These are phyloP conservation scores for Glycyrrhiza uralensis DNA, from an alignment of 306 rosid genomes.

Conservation along the genomic window DNA sequence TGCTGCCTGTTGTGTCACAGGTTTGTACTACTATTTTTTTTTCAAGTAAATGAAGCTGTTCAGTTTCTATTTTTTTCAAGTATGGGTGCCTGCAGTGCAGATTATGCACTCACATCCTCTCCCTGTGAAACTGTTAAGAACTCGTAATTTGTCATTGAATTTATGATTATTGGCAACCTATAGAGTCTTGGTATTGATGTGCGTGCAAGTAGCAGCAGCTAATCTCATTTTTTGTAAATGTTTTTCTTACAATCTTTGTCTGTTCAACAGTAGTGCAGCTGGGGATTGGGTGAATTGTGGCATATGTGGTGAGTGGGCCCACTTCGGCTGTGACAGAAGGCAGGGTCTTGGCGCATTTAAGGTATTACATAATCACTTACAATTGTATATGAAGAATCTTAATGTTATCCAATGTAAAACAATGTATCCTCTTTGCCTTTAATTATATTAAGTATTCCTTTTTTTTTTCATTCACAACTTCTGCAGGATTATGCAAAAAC, in stretches of 20 bases:
- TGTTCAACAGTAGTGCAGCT: slow-evolving; percentile 91
- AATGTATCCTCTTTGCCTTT: not conserved
- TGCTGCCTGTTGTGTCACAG: slow-evolving; percentile 99
- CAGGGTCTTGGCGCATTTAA: slow-evolving; percentile 99
- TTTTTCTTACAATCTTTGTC: slow-evolving; percentile 15
- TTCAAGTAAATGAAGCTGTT: not conserved
- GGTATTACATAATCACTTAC: slow-evolving; percentile 41
- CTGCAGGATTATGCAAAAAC: slow-evolving; percentile 98
- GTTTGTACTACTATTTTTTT: slow-evolving; percentile 38
- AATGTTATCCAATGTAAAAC: not conserved
- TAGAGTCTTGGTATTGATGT: not conserved
- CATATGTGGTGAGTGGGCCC: slow-evolving; percentile 99
- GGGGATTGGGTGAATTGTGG: slow-evolving; percentile 99
- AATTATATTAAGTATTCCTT: not conserved
- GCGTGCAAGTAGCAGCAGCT: not conserved
- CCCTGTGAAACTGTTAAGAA: not conserved
- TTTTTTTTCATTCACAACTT: slow-evolving; percentile 10
- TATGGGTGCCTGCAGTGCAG: not conserved
- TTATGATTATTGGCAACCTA: not conserved
- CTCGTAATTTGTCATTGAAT: not conserved
- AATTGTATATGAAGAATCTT: not conserved
- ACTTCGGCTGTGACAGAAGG: slow-evolving; percentile 98
- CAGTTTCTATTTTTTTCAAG: not conserved
- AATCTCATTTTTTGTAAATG: not conserved
- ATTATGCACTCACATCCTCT: not conserved